phyloP scores from a whole-genome alignment of 805 yeast species.

The Saccharomycopsis capsularis region DNA sequence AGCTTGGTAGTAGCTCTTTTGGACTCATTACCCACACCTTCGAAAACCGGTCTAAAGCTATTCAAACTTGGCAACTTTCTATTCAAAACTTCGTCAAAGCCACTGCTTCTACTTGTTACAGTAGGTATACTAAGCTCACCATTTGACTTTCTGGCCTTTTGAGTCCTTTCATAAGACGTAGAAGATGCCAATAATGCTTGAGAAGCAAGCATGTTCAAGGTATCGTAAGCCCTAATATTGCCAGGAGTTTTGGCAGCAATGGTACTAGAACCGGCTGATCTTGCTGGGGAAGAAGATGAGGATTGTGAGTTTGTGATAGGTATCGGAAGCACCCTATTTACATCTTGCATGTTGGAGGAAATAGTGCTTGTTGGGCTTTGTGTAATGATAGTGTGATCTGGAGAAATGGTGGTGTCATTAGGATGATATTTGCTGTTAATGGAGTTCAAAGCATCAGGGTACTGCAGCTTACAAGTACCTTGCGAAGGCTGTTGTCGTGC shows the following conservation, averaged over 20 bases:
- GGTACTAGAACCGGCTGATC: neutral
- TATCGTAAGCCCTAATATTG: conserved; percentile 13
- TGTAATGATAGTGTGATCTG: conserved; percentile 17
- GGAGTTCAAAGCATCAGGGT: too few relatives aligned
- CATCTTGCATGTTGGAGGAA: neutral
- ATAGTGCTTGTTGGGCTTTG: conserved; percentile 7
- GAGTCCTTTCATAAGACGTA: conserved; percentile 17
- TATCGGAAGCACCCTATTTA: neutral
- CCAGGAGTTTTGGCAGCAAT: neutral
- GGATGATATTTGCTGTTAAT: too few relatives aligned
- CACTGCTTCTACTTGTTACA: neutral
- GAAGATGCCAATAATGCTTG: conserved; percentile 18
- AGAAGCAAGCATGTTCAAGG: conserved; percentile 21
- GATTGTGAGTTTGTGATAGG: neutral
- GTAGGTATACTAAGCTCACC: conserved; percentile 1
- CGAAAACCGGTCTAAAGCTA: too few relatives aligned
- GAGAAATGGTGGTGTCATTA: conserved; percentile 14
- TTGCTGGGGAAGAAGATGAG: neutral
- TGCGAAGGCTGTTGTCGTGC: neutral
- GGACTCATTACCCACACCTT: neutral
- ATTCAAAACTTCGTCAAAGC: neutral
- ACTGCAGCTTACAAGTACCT: neutral
- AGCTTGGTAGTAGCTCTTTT: conserved; percentile 1
- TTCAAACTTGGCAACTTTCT: conserved; percentile 2
- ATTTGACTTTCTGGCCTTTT: conserved; percentile 9